Evolutionary conservation across 108 stramenopile genomes (phyloP), one percentile per base, ranked within the genome.

Genomic region (Conticribra guillardii): DNA sequence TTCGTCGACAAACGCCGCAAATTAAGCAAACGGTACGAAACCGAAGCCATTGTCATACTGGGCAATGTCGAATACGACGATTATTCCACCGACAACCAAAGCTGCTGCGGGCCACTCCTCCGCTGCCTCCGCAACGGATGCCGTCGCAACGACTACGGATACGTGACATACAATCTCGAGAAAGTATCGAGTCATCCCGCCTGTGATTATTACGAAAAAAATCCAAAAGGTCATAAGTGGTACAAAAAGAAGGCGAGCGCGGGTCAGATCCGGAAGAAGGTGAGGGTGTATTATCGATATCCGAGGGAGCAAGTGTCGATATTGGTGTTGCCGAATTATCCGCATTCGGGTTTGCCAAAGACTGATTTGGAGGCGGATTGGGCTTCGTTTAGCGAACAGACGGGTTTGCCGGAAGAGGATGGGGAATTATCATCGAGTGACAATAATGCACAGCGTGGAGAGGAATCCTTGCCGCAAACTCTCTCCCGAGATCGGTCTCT

Each of bases 301-400:
- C 84, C 87, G 7, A 65, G 89, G 52, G 89, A 90, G 48, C 58
- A 76, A 50, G 57, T 85, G 21, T 66, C 81, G 15, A 79, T 90
- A 54, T 31, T 88, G 57, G 71, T 81, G 26, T 61, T 90, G 22
- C 85, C 84, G 16, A 55, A 74, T 26, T 74, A 80, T 68, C 89
- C 89, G 1, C 68, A 79, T 3, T 87, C 85, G 15, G 89, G 87
- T 2, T 87, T 88, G 62, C 69, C 87, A 26, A 90, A 88, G 80
- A 69, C 58, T 41, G 89, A 90, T 54, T 69, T 90, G 66, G 87
- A 90, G 59, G 85, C 85, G 18, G 89, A 90, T 62, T 72, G 87
- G 57, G 76, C 61, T 22, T 64, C 74, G 51, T 82, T 81, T 44
- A 55, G 53, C 28, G 80, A 83, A 29, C 53, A 53, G 28, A 48